phyloP scores from a whole-genome alignment of 2,329 filamentous ascomycete genomes.

The Colletotrichum sp. region DNA sequence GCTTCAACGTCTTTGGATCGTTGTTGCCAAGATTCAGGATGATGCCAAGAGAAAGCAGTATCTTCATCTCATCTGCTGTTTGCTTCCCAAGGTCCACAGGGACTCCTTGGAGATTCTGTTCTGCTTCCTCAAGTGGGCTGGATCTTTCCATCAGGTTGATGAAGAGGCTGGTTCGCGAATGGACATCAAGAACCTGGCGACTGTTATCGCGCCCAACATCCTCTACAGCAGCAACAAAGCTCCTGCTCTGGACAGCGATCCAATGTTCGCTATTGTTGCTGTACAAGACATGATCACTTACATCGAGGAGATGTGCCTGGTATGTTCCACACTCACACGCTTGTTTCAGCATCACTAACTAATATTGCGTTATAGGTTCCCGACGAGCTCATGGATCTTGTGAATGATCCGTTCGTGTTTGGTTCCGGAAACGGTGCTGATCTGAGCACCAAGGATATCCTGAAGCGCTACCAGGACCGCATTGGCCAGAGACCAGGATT shows the following conservation, averaged over 20 bases:
- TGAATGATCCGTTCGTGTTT: conserved; percentile 84
- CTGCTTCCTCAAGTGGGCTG: conserved; percentile 95
- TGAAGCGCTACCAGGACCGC: conserved; percentile 90
- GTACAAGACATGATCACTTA: conserved; percentile 90
- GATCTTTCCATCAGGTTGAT: conserved; percentile 95
- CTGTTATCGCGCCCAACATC: conserved; percentile 96
- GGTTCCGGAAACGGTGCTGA: conserved; percentile 77
- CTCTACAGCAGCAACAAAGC: conserved; percentile 74
- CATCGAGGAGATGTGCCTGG: conserved; percentile 97
- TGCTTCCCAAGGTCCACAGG: conserved; percentile 89
- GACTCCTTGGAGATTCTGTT: conserved; percentile 96
- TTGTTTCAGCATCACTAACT: conserved; percentile 19
- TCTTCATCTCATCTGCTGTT: conserved; percentile 88
- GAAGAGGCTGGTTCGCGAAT: conserved; percentile 98
- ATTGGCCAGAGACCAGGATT: conserved; percentile 60
- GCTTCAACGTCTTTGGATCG: conserved; percentile 88
- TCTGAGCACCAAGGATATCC: conserved; percentile 94
- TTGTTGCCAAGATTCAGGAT: conserved; percentile 86
- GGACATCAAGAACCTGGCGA: conserved; percentile 97
- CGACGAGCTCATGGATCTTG: conserved; percentile 84
- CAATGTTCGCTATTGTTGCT: conserved; percentile 91
- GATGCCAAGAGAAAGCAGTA: conserved; percentile 82
- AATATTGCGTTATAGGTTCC: conserved; percentile 70
- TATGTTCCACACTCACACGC: conserved; percentile 43
- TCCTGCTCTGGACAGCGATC: conserved; percentile 78